A percentile compares a stretch with the other conserved stretches of the same genome.
These are phyloP conservation scores for Aspergillus wentii DNA, from an alignment of 495 filamentous ascomycete species.

Conservation along the genomic window DNA sequence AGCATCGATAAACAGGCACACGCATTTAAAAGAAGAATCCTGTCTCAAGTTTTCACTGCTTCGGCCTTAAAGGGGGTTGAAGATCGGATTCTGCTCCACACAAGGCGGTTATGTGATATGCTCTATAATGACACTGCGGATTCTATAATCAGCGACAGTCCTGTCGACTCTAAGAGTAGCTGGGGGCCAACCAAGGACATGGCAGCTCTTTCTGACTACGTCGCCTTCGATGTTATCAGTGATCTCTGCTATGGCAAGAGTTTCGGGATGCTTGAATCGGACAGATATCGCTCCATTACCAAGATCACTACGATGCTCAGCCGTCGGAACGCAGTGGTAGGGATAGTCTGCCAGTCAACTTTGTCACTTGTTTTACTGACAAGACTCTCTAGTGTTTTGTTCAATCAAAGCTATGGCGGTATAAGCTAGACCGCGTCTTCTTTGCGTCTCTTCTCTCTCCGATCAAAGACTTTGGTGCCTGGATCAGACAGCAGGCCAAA, in stretches of 20 bases:
- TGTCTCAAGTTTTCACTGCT: conserved; percentile 33
- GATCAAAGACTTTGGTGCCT: conserved; percentile 15
- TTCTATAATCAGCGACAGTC: no score
- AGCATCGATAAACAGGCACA: conserved; percentile 30
- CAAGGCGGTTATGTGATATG: no score
- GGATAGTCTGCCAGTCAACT: no score
- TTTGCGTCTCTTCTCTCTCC: conserved; percentile 10
- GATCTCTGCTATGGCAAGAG: conserved; percentile 20
- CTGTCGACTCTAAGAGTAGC: no score
- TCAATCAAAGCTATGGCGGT: conserved; percentile 10
- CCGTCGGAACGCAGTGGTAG: conserved; percentile 11
- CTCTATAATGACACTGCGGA: no score
- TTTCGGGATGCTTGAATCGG: conserved; percentile 13
- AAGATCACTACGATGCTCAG: conserved; percentile 11
- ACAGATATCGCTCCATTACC: conserved; percentile 16
- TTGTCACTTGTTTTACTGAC: no score
- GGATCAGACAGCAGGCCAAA: conserved; percentile 38
- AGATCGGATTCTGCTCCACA: conserved; percentile 12
- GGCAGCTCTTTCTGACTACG: conserved; percentile 6
- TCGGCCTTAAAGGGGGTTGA: conserved; percentile 27
- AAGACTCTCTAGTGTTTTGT: no score
- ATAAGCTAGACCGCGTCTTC: conserved; percentile 14
- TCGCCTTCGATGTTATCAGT: conserved; percentile 23
- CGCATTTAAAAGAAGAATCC: conserved; percentile 30
- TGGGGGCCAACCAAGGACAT: conserved; percentile 10